Evolutionary conservation across 2,329 filamentous ascomycete genomes (phyloP).

Genomic region (Blastomyces silverae): DNA sequence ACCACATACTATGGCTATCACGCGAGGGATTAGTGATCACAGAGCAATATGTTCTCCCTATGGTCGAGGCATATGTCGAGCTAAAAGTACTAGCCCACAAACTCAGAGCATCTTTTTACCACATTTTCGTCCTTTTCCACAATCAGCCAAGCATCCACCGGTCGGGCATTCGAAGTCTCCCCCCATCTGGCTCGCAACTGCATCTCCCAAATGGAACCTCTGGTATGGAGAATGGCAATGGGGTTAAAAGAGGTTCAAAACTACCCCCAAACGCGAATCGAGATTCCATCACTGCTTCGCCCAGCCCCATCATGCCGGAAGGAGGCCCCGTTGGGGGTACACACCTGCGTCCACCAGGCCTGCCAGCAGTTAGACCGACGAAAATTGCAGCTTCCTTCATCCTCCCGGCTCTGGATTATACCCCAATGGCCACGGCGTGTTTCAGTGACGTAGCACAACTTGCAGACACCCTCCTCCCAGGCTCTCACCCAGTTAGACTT

Average conservation of each 20-base stretch:
- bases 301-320: conserved; percentile 46
- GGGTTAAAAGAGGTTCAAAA: conserved; percentile 10
- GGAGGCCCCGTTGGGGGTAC: conserved; percentile 51
- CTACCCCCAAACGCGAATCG: conserved; percentile 23
- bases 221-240: conserved; percentile 8
- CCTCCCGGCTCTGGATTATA: conserved; percentile 70
- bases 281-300: conserved; percentile 40
- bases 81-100: conserved; percentile 88
- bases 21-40: conserved; percentile 83
- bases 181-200: conserved; percentile 23
- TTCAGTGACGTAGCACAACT: conserved; percentile 72
- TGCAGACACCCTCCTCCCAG: conserved; percentile 69
- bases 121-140: conserved; percentile 94
- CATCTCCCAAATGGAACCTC: conserved; percentile 28
- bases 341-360: conserved; percentile 46
- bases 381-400: conserved; percentile 62
- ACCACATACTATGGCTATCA: conserved; percentile 92
- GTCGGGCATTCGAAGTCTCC: conserved; percentile 46
- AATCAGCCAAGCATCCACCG: conserved; percentile 73
- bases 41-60: conserved; percentile 77
- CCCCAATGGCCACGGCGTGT: conserved; percentile 70
- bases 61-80: conserved; percentile 69
- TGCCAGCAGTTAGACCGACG: conserved; percentile 30
- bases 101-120: conserved; percentile 86
- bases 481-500: conserved; percentile 80